Base-by-base conservation (phyloP, 2,329 filamentous ascomycete species). In the Verticillium zaregamsianum region DNA sequence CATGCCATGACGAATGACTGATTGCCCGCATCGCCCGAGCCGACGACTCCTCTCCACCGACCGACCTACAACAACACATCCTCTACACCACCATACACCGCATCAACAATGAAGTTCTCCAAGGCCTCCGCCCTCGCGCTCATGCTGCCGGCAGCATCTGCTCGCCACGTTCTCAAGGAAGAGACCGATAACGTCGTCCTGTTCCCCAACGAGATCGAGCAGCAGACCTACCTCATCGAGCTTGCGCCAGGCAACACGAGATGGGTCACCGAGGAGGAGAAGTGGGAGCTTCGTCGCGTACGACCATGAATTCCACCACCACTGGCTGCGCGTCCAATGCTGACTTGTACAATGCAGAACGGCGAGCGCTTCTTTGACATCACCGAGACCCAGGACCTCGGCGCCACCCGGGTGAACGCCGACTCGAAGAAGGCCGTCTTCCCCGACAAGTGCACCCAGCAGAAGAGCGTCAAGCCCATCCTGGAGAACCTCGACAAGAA, bases 351-450 rank as follows among this genome's bases (percentile, higher is more conserved):
- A 3, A 2, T n/a, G 45, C 69, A 96, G 92, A 84, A 91, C 72
- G 93, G 93, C 70, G 83, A 89, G 67, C 90, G 89, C 70, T 98
- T 98, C 82, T 96, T 98, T 84, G 94, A 98, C 77, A 93, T 98
- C 71, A 97, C 95, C 64, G 84, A 92, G 52, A 86, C 88, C 61
- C 80, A 82, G 59, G 83, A 90, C 58, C 83, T 90, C 65, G 90
- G 90, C 63, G 70, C 80, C 60, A 73, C 73, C 61, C 73, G 68
- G 68, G 68, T 75, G 55, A 67, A 66, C 28, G 61, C 68, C 32
- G 68, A 63, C 63, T 49, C 45, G 5, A 73, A 75, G 63, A 74
- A 77, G 62, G 79, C 83, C 64, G 80, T 88, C 66, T 96, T 89
- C 72, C 93, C 92, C 1, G 78, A 82, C 57, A 86, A 89, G 70